Conservation (phyloP, 2,329 filamentous ascomycete genomes). For the Sporothrix pallida region DNA sequence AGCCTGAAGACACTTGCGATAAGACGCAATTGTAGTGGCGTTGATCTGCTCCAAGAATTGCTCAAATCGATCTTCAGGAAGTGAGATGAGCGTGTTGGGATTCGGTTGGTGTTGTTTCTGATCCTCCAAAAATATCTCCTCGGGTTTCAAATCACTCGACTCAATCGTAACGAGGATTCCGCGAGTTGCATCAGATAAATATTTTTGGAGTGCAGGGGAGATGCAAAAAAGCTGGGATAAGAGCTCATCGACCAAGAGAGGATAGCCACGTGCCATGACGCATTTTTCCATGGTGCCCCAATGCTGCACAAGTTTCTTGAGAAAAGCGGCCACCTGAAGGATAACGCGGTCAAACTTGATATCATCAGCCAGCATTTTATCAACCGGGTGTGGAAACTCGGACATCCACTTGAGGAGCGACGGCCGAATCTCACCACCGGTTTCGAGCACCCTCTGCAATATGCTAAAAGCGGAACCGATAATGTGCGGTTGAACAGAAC, state of each 20-base stretch:
- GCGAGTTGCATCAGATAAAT: constrained; percentile 43
- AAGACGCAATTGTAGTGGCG: constrained; percentile 32
- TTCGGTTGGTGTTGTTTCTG: constrained; percentile 33
- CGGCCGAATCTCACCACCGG: constrained; percentile 45
- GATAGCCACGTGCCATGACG: constrained; percentile 40
- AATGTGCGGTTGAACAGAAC: constrained; percentile 38
- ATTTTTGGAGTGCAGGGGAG: constrained; percentile 43
- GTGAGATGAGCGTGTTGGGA: background rate
- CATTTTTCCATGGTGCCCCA: constrained; percentile 48
- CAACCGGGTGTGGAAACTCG: constrained; percentile 45
- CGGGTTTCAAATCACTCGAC: constrained; percentile 29
- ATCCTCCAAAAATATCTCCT: constrained; percentile 40
- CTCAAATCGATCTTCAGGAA: background rate
- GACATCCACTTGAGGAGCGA: constrained; percentile 46
- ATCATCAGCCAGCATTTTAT: constrained; percentile 30
- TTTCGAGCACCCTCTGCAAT: constrained; percentile 48
- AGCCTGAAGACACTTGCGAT: background rate
- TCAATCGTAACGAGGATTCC: constrained; percentile 36
- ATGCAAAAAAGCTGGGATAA: constrained; percentile 42
- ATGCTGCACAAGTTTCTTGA: constrained; percentile 50
- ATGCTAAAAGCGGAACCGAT: constrained; percentile 47
- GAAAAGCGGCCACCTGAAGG: constrained; percentile 51
- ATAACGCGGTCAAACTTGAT: constrained; percentile 39
- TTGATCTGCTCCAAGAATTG: constrained; percentile 37
- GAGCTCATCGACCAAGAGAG: constrained; percentile 47